These are phyloP conservation scores for Beauveria bassiana DNA, from an alignment of 2,329 filamentous ascomycete species.

Conservation along the genomic window DNA sequence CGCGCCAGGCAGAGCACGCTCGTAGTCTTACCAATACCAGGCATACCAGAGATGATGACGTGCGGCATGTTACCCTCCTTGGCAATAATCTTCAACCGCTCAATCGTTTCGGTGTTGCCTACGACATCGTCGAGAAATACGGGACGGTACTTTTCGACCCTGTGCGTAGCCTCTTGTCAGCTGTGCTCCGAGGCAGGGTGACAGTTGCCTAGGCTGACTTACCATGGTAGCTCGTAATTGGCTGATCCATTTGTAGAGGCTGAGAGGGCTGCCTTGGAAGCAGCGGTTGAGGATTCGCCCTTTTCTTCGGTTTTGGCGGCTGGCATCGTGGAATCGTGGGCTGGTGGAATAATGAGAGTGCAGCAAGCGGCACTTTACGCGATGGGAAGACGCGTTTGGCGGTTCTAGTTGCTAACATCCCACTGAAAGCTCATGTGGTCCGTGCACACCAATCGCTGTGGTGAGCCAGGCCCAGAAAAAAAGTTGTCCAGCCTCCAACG, in stretches of 20 bases:
- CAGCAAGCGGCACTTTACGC: slow-evolving; percentile 28
- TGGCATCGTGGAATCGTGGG: slow-evolving; percentile 33
- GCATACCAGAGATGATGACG: slow-evolving; percentile 99
- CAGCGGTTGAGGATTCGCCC: slow-evolving; percentile 55
- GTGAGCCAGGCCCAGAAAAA: slow-evolving; percentile 19
- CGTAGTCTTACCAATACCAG: slow-evolving; percentile 96
- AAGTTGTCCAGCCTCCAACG: slow-evolving; percentile 18
- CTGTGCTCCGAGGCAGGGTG: slow-evolving; percentile 17
- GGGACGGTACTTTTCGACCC: slow-evolving; percentile 98
- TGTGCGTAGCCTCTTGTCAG: slow-evolving; percentile 28
- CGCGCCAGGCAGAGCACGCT: slow-evolving; percentile 88
- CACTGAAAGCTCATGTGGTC: slow-evolving; percentile 15
- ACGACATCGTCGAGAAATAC: slow-evolving; percentile 94
- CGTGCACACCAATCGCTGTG: slow-evolving; percentile 18
- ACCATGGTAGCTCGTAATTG: slow-evolving; percentile 77
- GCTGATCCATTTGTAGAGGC: slow-evolving; percentile 40
- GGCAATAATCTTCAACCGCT: slow-evolving; percentile 94
- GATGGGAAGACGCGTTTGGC: slow-evolving; percentile 28
- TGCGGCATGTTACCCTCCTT: slow-evolving; percentile 99
- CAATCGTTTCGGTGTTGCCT: slow-evolving; percentile 95
- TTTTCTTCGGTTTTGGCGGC: slow-evolving; percentile 40
- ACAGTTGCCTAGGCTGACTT: slow-evolving; percentile 17
- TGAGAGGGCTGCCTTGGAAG: slow-evolving; percentile 47
- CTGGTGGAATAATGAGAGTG: slow-evolving; percentile 14
- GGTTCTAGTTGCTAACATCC: neutral